A percentile compares a stretch with the other conserved stretches of the same genome.
Conservation (phyloP, 1,284 basidiomycete genomes). For the Fistulina hepatica region DNA sequence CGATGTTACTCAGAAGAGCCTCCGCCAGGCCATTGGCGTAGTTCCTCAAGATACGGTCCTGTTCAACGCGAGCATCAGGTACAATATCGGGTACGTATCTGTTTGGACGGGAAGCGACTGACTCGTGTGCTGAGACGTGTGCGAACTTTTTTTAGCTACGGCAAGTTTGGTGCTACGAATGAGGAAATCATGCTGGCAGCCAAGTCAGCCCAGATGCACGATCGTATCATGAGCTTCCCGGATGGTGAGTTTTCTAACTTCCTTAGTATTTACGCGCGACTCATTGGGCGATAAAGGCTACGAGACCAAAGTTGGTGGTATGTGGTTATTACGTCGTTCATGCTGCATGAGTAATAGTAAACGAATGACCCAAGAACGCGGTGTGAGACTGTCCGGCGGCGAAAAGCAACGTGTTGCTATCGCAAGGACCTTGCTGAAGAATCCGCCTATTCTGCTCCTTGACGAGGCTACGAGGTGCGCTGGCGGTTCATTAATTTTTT, state of each 20-base stretch:
- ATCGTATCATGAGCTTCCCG: conserved; percentile 68
- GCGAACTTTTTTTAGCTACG: conserved; percentile 36
- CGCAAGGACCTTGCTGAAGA: conserved; percentile 77
- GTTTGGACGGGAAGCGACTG: not conserved
- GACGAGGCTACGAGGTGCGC: conserved; percentile 71
- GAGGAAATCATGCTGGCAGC: conserved; percentile 69
- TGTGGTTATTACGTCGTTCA: no score
- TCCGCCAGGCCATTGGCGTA: conserved; percentile 73
- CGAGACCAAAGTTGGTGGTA: conserved; percentile 43
- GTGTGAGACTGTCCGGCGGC: conserved; percentile 67
- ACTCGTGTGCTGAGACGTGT: conserved; percentile 4
- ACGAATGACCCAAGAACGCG: conserved; percentile 77
- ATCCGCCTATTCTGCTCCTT: conserved; percentile 72
- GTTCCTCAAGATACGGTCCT: conserved; percentile 78
- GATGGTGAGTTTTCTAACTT: conserved; percentile 34
- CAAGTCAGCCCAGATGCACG: conserved; percentile 73
- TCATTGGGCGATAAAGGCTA: no score
- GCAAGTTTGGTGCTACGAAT: conserved; percentile 52
- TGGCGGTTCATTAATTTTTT: no score
- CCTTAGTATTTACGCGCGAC: no score
- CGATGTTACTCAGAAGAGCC: conserved; percentile 70
- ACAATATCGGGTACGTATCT: conserved; percentile 56
- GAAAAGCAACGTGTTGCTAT: conserved; percentile 84
- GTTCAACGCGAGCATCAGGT: conserved; percentile 71
- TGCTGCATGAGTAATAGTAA: no score